These are phyloP conservation scores for Trichosanthes truncata DNA, from an alignment of 306 rosid species.

Conservation along the genomic window DNA sequence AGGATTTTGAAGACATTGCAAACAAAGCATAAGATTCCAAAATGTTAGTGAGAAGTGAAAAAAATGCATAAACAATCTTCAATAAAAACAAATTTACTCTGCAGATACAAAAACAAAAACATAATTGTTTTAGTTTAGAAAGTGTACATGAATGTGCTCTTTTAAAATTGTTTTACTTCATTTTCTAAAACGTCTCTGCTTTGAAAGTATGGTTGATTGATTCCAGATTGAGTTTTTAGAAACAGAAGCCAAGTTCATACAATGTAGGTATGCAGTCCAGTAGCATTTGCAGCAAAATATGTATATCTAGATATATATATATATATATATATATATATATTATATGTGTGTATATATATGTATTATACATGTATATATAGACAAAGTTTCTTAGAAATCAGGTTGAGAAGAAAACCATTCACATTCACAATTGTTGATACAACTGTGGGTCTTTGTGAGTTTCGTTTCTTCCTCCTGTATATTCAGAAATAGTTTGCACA, in stretches of 20 bases:
- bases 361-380: not conserved
- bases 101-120: not conserved
- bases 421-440: slow-evolving; percentile 56
- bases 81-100: not conserved
- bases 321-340: not conserved
- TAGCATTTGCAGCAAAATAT: not conserved
- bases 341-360: not conserved
- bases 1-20: too few species aligned
- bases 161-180: not conserved
- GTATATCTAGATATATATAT: not conserved
- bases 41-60: not conserved
- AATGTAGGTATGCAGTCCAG: not conserved
- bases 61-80: not conserved
- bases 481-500: slow-evolving; percentile 23
- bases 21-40: not conserved
- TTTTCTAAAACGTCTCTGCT: not conserved
- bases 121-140: not conserved
- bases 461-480: slow-evolving; percentile 21
- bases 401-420: not conserved
- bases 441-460: slow-evolving; percentile 47
- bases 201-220: not conserved
- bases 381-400: not conserved
- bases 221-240: not conserved
- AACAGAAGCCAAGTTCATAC: not conserved
- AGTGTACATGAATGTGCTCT: not conserved